phyloP scores from a whole-genome alignment of 2,329 filamentous ascomycete species.

The Parascedosporium putredinis region DNA sequence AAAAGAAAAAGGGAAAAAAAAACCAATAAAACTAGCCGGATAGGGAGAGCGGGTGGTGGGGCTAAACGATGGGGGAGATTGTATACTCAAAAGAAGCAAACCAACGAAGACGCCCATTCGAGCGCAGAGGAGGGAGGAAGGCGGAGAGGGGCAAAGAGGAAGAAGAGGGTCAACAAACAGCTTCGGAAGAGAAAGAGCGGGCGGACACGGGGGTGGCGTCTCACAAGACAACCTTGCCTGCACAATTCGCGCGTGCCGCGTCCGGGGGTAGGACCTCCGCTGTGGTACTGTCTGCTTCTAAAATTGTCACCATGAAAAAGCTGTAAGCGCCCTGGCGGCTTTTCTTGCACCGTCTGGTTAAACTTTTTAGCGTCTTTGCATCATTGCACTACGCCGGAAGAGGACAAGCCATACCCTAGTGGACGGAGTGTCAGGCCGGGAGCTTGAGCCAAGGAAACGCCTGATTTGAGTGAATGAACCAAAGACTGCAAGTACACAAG shows the following conservation, averaged over 20 bases:
- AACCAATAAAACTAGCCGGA: background rate
- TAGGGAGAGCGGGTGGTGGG: background rate
- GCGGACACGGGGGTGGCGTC: too few species aligned
- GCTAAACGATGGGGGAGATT: too few species aligned
- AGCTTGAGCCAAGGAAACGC: too few species aligned
- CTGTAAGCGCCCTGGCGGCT: background rate
- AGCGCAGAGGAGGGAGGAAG: too few species aligned
- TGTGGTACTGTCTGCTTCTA: background rate
- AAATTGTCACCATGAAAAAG: background rate
- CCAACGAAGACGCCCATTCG: too few species aligned
- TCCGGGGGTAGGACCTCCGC: too few species aligned
- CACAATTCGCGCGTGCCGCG: too few species aligned
- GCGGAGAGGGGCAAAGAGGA: background rate
- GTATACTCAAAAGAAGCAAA: too few species aligned
- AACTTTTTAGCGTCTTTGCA: background rate
- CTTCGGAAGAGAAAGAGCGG: too few species aligned
- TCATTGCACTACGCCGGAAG: background rate
- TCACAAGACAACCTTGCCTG: too few species aligned
- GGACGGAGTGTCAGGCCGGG: background rate
- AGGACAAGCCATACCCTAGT: background rate
- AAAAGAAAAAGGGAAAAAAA: background rate
- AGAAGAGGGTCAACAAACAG: background rate
- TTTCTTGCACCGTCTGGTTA: background rate
- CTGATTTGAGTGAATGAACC: background rate
- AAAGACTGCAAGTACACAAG: background rate